These are phyloP conservation scores for Lindgomyces ingoldianus DNA, from an alignment of 495 filamentous ascomycete genomes.

Conservation along the genomic window DNA sequence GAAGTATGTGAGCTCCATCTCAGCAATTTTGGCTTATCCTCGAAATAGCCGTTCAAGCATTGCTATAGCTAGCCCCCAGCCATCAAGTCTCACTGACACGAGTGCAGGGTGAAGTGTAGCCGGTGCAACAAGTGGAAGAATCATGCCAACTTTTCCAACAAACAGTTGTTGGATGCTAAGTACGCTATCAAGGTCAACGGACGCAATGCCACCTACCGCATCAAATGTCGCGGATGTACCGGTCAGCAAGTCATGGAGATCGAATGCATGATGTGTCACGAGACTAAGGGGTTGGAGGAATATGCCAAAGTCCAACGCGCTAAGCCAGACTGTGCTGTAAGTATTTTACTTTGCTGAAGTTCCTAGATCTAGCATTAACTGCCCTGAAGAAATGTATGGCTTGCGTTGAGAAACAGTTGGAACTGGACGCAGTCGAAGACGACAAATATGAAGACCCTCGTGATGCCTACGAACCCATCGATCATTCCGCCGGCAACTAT, in stretches of 20 bases:
- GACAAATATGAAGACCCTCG: conserved; percentile 27
- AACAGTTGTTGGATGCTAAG: conserved; percentile 24
- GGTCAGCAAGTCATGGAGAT: conserved; percentile 43
- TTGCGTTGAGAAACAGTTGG: conserved; percentile 34
- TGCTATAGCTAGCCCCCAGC: too few species aligned
- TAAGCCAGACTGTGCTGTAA: conserved; percentile 49
- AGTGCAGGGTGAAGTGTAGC: conserved; percentile 4
- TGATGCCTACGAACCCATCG: conserved; percentile 9
- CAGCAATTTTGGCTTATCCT: background rate
- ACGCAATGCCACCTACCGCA: conserved; percentile 9
- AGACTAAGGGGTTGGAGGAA: conserved; percentile 49
- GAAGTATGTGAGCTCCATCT: conserved; percentile 1
- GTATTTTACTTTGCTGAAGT: background rate
- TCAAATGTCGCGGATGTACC: conserved; percentile 44
- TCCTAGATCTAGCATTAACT: background rate
- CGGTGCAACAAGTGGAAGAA: background rate
- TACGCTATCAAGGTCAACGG: conserved; percentile 8
- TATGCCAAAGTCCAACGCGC: conserved; percentile 62
- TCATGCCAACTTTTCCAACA: conserved; percentile 26
- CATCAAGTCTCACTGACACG: background rate
- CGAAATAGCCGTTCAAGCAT: too few species aligned
- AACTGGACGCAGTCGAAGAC: conserved; percentile 19
- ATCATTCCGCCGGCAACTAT: conserved; percentile 1
- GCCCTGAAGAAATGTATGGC: conserved; percentile 26
- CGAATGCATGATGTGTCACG: conserved; percentile 49